Base-by-base conservation (phyloP, 2,329 filamentous ascomycete species). In the Chrysoporthe puriensis region DNA sequence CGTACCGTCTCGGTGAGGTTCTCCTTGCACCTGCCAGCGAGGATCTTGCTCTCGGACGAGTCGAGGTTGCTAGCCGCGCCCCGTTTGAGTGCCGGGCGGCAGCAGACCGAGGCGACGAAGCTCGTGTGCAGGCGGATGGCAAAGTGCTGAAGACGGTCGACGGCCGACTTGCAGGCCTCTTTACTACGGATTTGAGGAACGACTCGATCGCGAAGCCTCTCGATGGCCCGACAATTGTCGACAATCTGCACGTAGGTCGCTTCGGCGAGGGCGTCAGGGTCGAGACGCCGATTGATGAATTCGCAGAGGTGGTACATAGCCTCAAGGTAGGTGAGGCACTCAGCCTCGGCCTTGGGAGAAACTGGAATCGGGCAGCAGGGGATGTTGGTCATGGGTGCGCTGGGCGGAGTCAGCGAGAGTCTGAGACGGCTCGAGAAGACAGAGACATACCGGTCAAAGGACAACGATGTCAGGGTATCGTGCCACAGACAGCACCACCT, bases 401-500 rank as follows among this genome's bases (percentile, higher is more conserved):
- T 87, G 4, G 9, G 36, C 9, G 8, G 36, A 14, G 62, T 71
- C 18, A 66, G 26, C 43, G 63, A 57, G 21, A 48, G 43, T 14
- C 26, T 11, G 11, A 26, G 50, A 26, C 11, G 4, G 36, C 16
- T 44, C 9, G 9, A n/a, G n/a, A 26, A 42, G 6, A 42, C 40
- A 44, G n/a, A 3, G 2, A 48, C 14, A 40, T 77, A 86, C 84
- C 88, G 81, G 72, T 90, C 88, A 74, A 90, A 90, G 0, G 88
- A 90, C 1, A 90, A 77, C 0, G 88, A 90, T 0, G 87, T 89
- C 26, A 90, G 78, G 6, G 86, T 89, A 66, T 90, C 88, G 71
- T 90, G 88, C 88, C 88, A 90, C 11, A 88, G 83, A 71, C 86
- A 88, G 4, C 86, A 89, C 88, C 88, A 86, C 77, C 79, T 80